These are phyloP conservation scores for Phytophthora rubi DNA, from an alignment of 352 stramenopile species.

Conservation along the genomic window DNA sequence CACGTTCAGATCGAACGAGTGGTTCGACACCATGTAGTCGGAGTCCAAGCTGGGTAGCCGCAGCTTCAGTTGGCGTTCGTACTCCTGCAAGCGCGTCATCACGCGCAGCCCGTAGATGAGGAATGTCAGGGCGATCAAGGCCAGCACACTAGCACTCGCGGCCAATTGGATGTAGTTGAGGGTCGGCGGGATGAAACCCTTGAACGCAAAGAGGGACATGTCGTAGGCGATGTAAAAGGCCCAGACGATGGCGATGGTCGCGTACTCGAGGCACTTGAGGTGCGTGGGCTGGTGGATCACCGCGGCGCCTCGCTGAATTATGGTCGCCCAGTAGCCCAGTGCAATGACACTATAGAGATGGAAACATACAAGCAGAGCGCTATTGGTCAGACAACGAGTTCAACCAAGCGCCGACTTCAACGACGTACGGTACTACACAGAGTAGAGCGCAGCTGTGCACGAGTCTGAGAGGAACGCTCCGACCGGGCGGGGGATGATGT, in stretches of 20 bases:
- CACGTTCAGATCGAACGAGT: slow-evolving; percentile 33
- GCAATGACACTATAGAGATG: slow-evolving; percentile 47
- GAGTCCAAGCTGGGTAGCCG: slow-evolving; percentile 18
- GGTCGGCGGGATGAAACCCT: slow-evolving; percentile 39
- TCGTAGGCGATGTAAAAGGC: slow-evolving; percentile 42
- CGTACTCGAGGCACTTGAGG: slow-evolving; percentile 40
- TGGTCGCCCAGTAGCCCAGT: slow-evolving; percentile 61
- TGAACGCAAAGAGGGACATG: slow-evolving; percentile 39
- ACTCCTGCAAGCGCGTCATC: slow-evolving; percentile 27
- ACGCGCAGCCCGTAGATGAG: slow-evolving; percentile 43
- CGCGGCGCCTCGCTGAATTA: slow-evolving; percentile 56
- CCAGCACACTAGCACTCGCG: slow-evolving; percentile 25
- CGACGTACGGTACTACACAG: slow-evolving; percentile 60
- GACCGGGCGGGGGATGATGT: slow-evolving; percentile 50
- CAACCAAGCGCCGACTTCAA: neutral
- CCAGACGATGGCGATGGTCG: slow-evolving; percentile 42
- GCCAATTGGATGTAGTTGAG: slow-evolving; percentile 41
- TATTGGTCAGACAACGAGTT: neutral
- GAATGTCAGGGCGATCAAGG: slow-evolving; percentile 33
- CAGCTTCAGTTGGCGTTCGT: slow-evolving; percentile 29
- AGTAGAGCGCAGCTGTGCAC: slow-evolving; percentile 66
- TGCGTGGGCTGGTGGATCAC: slow-evolving; percentile 35
- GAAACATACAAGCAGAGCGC: neutral
- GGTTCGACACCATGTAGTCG: slow-evolving; percentile 28
- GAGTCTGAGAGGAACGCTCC: slow-evolving; percentile 57